Percentiles rank a stretch among this genome's conserved stretches.
Evolutionary conservation across 2,329 filamentous ascomycete genomes (phyloP).

Genomic region (Berkeleyomyces rouxiae): DNA sequence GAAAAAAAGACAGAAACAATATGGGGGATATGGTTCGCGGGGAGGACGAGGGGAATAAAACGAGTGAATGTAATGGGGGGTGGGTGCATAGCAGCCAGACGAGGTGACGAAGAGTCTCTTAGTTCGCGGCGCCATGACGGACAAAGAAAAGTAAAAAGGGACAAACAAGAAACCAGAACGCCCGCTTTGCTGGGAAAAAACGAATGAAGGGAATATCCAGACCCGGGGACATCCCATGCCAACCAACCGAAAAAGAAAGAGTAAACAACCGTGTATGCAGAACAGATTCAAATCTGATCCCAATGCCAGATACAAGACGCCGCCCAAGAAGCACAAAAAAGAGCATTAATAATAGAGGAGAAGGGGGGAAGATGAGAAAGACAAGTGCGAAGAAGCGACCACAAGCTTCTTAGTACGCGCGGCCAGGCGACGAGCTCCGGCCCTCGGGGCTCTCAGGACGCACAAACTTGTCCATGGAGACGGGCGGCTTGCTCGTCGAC

Average conservation of each 20-base stretch:
- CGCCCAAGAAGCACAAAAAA: slow-evolving; percentile 1
- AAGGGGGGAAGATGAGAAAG: neutral
- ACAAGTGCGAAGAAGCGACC: neutral
- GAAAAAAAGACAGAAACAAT: neutral
- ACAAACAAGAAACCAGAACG: neutral
- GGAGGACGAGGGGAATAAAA: neutral
- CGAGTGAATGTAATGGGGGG: neutral
- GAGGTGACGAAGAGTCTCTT: neutral
- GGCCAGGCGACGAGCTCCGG: slow-evolving; percentile 2
- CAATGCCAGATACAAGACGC: neutral
- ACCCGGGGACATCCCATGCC: slow-evolving; percentile 1
- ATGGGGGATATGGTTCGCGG: neutral
- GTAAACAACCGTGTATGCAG: neutral
- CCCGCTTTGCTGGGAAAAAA: neutral
- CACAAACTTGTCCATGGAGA: slow-evolving; percentile 7
- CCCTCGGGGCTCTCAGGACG: neutral
- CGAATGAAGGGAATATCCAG: neutral
- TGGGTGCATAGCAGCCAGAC: neutral
- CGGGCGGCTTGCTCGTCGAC: slow-evolving; percentile 22
- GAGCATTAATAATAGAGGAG: neutral
- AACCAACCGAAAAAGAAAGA: neutral
- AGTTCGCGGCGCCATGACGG: neutral
- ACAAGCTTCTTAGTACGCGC: neutral
- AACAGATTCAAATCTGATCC: neutral
- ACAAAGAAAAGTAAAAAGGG: neutral